These are phyloP conservation scores for Penicillium sp. DNA, from an alignment of 2,329 filamentous ascomycete species.

Conservation along the genomic window DNA sequence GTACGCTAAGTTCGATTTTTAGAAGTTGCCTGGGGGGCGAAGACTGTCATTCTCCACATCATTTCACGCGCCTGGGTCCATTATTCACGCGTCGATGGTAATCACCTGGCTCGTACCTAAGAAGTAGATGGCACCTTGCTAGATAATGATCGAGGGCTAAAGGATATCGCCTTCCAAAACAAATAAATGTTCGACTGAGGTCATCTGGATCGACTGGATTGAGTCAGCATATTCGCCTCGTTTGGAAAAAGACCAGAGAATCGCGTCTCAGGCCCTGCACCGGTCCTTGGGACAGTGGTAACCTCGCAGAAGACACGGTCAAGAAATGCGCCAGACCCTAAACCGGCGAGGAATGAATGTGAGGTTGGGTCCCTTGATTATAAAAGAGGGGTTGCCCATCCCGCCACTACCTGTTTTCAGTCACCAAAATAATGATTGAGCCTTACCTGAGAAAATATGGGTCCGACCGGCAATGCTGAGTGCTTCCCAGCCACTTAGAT, in stretches of 20 bases:
- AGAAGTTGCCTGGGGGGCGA: neutral
- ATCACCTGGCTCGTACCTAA: no score
- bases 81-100: no score
- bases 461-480: neutral
- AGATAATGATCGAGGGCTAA: neutral
- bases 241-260: no score
- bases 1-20: neutral
- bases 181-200: neutral
- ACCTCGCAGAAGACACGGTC: neutral
- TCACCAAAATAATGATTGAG: neutral
- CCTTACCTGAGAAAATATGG: neutral
- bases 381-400: neutral
- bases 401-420: neutral
- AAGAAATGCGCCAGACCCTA: neutral
- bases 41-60: no score
- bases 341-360: neutral
- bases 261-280: no score
- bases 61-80: no score
- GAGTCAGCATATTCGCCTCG: neutral
- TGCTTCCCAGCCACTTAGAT: neutral
- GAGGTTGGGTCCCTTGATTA: neutral
- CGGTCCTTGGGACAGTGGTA: no score
- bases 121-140: neutral
- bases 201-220: neutral
- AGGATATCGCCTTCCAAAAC: no score